A percentile compares a stretch with the other conserved stretches of the same genome.
These are phyloP conservation scores for Penicillium sp. DNA, from an alignment of 2,329 filamentous ascomycete genomes.

Conservation along the genomic window DNA sequence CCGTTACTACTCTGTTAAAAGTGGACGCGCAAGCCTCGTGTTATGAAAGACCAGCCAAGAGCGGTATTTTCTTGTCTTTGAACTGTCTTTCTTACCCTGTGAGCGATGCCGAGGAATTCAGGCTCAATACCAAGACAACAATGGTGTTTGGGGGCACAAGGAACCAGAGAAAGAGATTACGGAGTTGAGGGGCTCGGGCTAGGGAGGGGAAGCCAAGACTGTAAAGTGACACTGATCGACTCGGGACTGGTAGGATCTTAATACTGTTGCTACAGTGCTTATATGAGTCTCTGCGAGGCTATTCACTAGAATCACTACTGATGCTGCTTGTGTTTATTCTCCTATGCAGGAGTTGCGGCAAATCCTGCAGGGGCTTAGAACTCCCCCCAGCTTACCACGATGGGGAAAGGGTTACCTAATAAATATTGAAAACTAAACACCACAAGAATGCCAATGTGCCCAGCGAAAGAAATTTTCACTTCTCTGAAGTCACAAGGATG, in stretches of 20 bases:
- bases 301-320: not conserved
- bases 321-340: not conserved
- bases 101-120: not conserved
- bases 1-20: no score
- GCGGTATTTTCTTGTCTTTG: not conserved
- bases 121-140: not conserved
- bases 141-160: not conserved
- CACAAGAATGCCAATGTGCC: slow-evolving; percentile 1
- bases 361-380: not conserved
- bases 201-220: slow-evolving; percentile 1
- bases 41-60: not conserved
- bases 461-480: not conserved
- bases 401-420: slow-evolving; percentile 14
- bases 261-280: not conserved
- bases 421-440: slow-evolving; percentile 10
- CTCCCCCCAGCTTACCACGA: not conserved
- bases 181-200: not conserved
- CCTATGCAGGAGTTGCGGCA: not conserved
- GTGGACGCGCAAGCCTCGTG: not conserved
- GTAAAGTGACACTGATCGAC: not conserved
- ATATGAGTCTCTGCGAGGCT: not conserved
- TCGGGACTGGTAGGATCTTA: not conserved
- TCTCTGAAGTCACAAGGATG: not conserved
- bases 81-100: not conserved
- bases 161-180: not conserved